These are phyloP conservation scores for Xylaria flabelliformis DNA, from an alignment of 495 filamentous ascomycete species.

Conservation along the genomic window DNA sequence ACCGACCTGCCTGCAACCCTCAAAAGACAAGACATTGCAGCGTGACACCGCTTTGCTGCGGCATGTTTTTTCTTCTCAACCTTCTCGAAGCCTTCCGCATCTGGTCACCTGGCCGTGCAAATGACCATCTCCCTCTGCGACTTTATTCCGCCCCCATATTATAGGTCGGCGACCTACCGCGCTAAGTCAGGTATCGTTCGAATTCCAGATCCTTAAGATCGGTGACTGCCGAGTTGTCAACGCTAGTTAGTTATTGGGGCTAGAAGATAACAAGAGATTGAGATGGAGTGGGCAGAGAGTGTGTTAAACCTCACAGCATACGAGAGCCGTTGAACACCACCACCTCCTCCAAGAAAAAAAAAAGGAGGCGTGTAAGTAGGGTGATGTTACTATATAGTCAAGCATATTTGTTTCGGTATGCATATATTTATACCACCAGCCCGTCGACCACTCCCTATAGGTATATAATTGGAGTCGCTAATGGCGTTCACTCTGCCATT, in stretches of 20 bases:
- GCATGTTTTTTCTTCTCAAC: slow-evolving; percentile 27
- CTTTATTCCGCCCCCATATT: slow-evolving; percentile 18
- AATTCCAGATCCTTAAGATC: slow-evolving; percentile 25
- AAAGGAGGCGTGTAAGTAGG: background rate
- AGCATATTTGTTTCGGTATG: background rate
- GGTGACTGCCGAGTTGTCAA: slow-evolving; percentile 20
- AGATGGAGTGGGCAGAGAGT: background rate
- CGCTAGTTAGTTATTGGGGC: background rate
- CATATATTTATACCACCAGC: background rate
- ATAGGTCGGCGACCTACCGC: slow-evolving; percentile 21
- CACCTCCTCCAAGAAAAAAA: background rate
- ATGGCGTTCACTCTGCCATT: slow-evolving; percentile 1
- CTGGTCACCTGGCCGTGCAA: slow-evolving; percentile 35
- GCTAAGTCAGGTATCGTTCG: slow-evolving; percentile 14
- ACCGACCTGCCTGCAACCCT: background rate
- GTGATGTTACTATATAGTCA: background rate
- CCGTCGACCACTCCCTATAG: background rate
- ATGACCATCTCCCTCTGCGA: slow-evolving; percentile 32
- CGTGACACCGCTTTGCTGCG: slow-evolving; percentile 23
- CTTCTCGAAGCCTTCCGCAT: slow-evolving; percentile 46
- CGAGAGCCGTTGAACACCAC: background rate
- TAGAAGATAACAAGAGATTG: background rate
- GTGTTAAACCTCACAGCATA: background rate
- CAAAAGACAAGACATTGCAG: background rate
- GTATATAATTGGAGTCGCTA: background rate